Evolutionary conservation across 2,329 filamentous ascomycete genomes (phyloP), one percentile per base, ranked within the genome.

Genomic region (Cryphonectria parasitica): DNA sequence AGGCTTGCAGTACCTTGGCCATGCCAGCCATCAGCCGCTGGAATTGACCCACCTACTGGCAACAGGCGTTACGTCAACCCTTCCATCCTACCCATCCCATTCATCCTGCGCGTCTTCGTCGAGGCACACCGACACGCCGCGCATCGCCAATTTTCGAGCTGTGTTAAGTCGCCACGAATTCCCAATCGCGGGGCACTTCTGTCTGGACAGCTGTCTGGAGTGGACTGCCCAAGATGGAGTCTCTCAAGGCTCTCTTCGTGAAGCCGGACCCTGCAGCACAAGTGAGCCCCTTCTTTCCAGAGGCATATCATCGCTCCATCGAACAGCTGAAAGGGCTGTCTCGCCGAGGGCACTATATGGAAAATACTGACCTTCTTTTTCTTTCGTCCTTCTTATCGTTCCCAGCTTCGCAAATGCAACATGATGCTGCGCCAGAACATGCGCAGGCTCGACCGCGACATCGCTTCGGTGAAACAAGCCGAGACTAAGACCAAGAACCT

Each of bases 391-490:
- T 8, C 22, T 10, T 49, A 3, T 34, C 34, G 6, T 34, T 2
- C 10, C 39, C 77, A 99, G 95, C 91, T 96, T 83, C 91, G 95
- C 74, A 98, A 98, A 90, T 98, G 95, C 83, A 97, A 98, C 81
- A 85, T 89, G 73, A 89, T 98, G 73, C 92, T 99, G 77, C 93
- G 95, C 72, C 85, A 90, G 79, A 98, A 98, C 82, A 92, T 94
- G 73, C 94, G 96, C 78, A 95, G 97, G 79, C 89, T 99, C 77
- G 96, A 99, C 81, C 95, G 96, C 79, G 95, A 98, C 82, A 95
- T 99, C 79, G 83, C 87, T 68, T 86, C 90, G 74, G 88, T 96
- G 74, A 95, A 93, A 80, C 84, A 88, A 69, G 90, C 93, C 75
- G 95, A 99, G 80, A 83, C 83, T 78, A 97, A 96, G 82, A 95